A percentile compares a stretch with the other conserved stretches of the same genome.
These are phyloP conservation scores for Sporothrix mexicana DNA, from an alignment of 2,329 filamentous ascomycete species.

Conservation along the genomic window DNA sequence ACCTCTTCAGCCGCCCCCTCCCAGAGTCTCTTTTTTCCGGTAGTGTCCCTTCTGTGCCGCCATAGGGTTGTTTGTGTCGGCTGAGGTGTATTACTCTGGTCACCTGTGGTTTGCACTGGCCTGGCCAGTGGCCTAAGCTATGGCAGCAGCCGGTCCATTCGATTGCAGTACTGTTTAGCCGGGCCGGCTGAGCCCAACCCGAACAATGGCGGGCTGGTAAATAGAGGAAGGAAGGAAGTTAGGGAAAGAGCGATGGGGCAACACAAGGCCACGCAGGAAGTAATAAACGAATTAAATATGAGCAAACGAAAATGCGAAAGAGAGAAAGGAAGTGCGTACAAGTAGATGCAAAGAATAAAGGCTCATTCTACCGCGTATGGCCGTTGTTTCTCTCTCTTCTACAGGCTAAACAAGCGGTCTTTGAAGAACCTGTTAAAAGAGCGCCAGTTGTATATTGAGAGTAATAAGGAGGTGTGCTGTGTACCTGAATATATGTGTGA, in stretches of 20 bases:
- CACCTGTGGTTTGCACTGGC: not conserved
- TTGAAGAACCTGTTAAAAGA: conserved; percentile 1
- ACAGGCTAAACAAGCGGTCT: conserved; percentile 18
- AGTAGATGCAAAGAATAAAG: not conserved
- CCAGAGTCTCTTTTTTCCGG: conserved; percentile 19
- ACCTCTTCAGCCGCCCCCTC: conserved; percentile 10
- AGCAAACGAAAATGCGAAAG: not conserved
- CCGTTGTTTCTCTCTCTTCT: not conserved
- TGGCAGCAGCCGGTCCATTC: not conserved
- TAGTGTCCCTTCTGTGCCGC: conserved; percentile 21
- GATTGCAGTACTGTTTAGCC: conserved; percentile 10
- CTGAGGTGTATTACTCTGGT: not conserved
- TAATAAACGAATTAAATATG: conserved; percentile 7
- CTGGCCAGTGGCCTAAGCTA: not conserved
- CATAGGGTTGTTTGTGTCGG: not conserved
- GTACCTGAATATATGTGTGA: conserved; percentile 1
- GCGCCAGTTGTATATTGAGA: not conserved
- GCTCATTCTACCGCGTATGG: conserved; percentile 11
- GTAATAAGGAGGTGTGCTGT: not conserved
- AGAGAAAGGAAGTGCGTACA: not conserved
- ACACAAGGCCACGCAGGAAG: not conserved
- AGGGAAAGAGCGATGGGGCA: not conserved
- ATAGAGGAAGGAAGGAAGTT: not conserved
- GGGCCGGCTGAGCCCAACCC: conserved; percentile 25
- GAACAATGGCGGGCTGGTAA: conserved; percentile 14